These are phyloP conservation scores for Citrus mangshanensis DNA, from an alignment of 345 rosid genomes.

Conservation along the genomic window DNA sequence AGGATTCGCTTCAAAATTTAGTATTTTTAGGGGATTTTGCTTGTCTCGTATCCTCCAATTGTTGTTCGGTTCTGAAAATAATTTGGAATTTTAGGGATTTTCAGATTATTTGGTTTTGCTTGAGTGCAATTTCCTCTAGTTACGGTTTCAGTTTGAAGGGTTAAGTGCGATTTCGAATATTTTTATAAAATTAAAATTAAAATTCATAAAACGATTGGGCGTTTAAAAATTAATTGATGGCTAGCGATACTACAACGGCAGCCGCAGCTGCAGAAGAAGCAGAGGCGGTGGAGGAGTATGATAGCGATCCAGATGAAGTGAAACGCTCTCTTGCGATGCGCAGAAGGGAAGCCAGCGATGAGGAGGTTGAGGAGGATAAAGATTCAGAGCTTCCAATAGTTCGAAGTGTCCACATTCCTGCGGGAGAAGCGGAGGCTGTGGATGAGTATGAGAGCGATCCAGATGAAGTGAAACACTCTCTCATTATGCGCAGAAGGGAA, in stretches of 20 bases:
- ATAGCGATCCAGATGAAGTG: conserved; percentile 89
- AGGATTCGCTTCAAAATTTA: background rate
- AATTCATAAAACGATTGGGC: background rate
- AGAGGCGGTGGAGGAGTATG: conserved; percentile 51
- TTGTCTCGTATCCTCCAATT: background rate
- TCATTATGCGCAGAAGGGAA: conserved; percentile 64
- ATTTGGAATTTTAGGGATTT: background rate
- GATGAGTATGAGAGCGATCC: conserved; percentile 93
- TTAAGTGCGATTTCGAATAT: background rate
- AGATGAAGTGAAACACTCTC: conserved; percentile 66
- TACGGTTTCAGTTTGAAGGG: background rate
- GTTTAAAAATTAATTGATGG: background rate
- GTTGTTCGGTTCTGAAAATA: background rate
- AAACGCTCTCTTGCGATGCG: conserved; percentile 61
- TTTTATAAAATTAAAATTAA: background rate
- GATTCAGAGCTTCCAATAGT: conserved; percentile 8
- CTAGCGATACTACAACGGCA: background rate
- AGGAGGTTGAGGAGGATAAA: conserved; percentile 31
- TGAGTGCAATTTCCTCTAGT: background rate
- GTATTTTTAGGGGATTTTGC: background rate
- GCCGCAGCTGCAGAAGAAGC: background rate
- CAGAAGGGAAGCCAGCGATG: conserved; percentile 74
- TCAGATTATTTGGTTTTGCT: background rate
- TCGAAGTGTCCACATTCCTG: background rate
- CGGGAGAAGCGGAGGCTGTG: conserved; percentile 15